Base-by-base conservation (phyloP, 305 asterid species). In the Stenogyne calaminthoides region DNA sequence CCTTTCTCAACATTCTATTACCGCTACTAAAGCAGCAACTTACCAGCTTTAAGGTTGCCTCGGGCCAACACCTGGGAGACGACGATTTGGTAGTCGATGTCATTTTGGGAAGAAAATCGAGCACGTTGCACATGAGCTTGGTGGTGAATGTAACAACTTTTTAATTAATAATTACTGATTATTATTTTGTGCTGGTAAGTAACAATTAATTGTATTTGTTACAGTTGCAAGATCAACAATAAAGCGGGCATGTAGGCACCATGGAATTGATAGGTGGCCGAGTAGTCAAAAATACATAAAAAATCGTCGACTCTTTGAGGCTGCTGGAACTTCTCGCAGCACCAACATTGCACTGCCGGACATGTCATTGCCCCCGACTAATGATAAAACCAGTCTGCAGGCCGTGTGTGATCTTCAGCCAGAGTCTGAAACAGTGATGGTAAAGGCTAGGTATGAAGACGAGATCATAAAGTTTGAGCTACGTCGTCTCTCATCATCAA, bases 211-310 rank as follows among this genome's bases (percentile, higher is more conserved):
- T n/a, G 1, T 14, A 15, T 47, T 19, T 47, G 9, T 47, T 40
- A 11, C 76, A 71, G 76, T 71, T 27, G 27, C 51, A 3, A 42
- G 3, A 58, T 44, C 75, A 25, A 70, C 74, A 4, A 1, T 70
- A n/a, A 57, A 22, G 18, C 74, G 44, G 9, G 56, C 62, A 49
- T 55, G 70, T 12, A 63, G 42, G 29, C 2, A 39, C 6, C 20
- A 19, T 14, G 64, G 46, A 7, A 63, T 76, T 5, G 1, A 6
- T 6, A 67, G 73, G 54, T 71, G 83, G 83, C 72, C 75, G 29
- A 2, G 25, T 4, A 66, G 16, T 1, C 32, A 22, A 10, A 39
- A 22, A 27, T n/a, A 39, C 44, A 64, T 11, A 56, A 44, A 40
- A 55, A 57, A 29, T 6, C 32, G 36, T 32, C 36, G 36, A 32